These are phyloP conservation scores for Penicillium sp. DNA, from an alignment of 2,329 filamentous ascomycete species.

Conservation along the genomic window DNA sequence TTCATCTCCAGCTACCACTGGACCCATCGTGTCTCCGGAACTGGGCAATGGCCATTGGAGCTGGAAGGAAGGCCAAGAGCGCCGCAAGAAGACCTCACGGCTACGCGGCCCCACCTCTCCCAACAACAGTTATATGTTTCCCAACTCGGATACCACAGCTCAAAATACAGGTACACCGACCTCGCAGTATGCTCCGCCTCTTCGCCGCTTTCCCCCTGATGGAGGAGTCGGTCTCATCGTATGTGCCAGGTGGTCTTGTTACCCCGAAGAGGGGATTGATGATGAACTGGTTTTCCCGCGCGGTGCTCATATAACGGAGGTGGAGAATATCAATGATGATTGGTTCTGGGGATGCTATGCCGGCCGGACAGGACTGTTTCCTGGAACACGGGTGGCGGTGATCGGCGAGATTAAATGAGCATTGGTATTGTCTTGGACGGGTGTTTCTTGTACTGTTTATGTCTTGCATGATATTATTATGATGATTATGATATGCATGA, in stretches of 20 bases:
- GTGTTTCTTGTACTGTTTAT: neutral
- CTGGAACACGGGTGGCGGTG: conserved; percentile 72
- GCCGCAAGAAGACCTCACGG: conserved; percentile 44
- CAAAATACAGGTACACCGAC: conserved; percentile 21
- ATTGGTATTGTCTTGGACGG: neutral
- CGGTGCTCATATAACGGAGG: conserved; percentile 79
- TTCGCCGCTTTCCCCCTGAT: conserved; percentile 68
- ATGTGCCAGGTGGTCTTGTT: conserved; percentile 76
- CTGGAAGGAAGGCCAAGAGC: conserved; percentile 47
- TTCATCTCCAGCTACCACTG: conserved; percentile 16
- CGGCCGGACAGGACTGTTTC: conserved; percentile 78
- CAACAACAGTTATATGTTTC: conserved; percentile 3
- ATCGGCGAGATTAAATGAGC: conserved; percentile 41
- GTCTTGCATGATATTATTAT: conserved; percentile 19
- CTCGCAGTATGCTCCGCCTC: conserved; percentile 11
- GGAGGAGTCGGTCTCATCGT: conserved; percentile 71
- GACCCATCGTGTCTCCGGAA: conserved; percentile 36
- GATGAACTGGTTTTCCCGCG: conserved; percentile 86
- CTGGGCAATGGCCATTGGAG: conserved; percentile 43
- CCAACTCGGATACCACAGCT: conserved; percentile 20
- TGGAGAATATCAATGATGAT: conserved; percentile 85
- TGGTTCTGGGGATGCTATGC: conserved; percentile 91
- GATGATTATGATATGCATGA: conserved; percentile 15
- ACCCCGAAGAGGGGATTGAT: conserved; percentile 58
- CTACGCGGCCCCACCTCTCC: conserved; percentile 22